Percentiles rank a stretch among this genome's conserved stretches.
These are phyloP conservation scores for Thelonectria blattea DNA, from an alignment of 2,329 filamentous ascomycete genomes.

Conservation along the genomic window DNA sequence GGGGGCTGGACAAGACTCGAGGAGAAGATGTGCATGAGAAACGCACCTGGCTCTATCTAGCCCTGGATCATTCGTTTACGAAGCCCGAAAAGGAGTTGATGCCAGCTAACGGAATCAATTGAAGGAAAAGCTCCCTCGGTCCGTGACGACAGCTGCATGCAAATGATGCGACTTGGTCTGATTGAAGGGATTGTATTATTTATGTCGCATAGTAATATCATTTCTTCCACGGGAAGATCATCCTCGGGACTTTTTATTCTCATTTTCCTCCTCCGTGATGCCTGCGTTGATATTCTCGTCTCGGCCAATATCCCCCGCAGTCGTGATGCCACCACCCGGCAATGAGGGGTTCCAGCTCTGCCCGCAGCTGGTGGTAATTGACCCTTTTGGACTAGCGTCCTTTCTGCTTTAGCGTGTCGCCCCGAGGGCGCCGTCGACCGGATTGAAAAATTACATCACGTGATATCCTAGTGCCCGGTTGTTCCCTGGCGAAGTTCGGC, in stretches of 20 bases:
- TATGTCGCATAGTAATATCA: neutral
- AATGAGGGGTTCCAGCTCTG: conserved; percentile 31
- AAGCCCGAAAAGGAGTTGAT: conserved; percentile 38
- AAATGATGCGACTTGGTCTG: neutral
- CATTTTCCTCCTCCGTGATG: neutral
- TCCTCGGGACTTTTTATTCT: neutral
- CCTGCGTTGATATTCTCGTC: neutral
- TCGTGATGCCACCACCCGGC: conserved; percentile 1
- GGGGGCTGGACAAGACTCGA: conserved; percentile 31
- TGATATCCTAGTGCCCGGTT: conserved; percentile 39
- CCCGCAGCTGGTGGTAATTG: neutral
- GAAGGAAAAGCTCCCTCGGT: conserved; percentile 31
- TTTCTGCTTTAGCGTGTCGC: neutral
- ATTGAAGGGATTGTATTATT: neutral
- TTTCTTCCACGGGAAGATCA: neutral
- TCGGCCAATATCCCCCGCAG: conserved; percentile 6
- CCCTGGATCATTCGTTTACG: conserved; percentile 33
- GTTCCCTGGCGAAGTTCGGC: conserved; percentile 50
- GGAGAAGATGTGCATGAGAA: conserved; percentile 36
- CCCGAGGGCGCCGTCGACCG: conserved; percentile 20
- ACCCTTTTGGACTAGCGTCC: neutral
- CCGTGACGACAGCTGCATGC: conserved; percentile 13
- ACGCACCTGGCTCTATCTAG: conserved; percentile 40
- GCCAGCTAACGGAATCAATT: conserved; percentile 37
- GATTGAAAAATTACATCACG: conserved; percentile 36